Evolutionary conservation across 2,329 filamentous ascomycete species (phyloP), one percentile per base, ranked within the genome.

Genomic region (Venturiaceae sp.): DNA sequence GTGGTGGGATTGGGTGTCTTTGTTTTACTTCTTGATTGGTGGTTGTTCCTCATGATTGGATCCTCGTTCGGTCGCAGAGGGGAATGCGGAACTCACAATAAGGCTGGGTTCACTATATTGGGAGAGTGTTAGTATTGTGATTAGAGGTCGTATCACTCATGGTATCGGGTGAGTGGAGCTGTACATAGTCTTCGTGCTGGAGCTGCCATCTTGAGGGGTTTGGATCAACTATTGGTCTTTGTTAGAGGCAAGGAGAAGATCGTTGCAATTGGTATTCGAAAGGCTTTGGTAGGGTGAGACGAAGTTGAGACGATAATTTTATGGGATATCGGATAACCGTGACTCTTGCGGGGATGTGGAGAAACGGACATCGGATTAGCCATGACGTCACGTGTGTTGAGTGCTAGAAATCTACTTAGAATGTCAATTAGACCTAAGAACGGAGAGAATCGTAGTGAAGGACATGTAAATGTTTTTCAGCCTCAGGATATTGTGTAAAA

Each of bases 61-160:
- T 26, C 23, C 26, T 16, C 32, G 5, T 36, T 30, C 13, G 23
- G n/a, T 23, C 19, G 13, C 7, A n/a, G 14, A 37, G 16, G 34
- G 58, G 26, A 56, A 9, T 26, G 2, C 58, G 23, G n/a, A n/a
- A 55, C 67, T 59, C 69, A 73, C 72, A 74, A 74, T 57, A 74
- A 68, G 56, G 69, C 71, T 63, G 72, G 71, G 65, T 72, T 74
- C 39, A 58, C 63, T 62, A 60, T 59, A 21, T n/a, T 11, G 6
- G 1, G 44, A 13, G 30, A 30, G 14, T 14, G 53, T 55, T 21
- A 55, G 58, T 34, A 19, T 8, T 14, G 11, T n/a, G 34, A 9
- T 6, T 19, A 2, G 28, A 7, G n/a, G 14, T 53, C 11, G 33
- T 37, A 16, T 53, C 30, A 26, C n/a, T 16, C 23, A n/a, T 21